Evolutionary conservation across 2,329 filamentous ascomycete genomes (phyloP), one percentile per base, ranked within the genome.

Genomic region (Nothophoma quercina): DNA sequence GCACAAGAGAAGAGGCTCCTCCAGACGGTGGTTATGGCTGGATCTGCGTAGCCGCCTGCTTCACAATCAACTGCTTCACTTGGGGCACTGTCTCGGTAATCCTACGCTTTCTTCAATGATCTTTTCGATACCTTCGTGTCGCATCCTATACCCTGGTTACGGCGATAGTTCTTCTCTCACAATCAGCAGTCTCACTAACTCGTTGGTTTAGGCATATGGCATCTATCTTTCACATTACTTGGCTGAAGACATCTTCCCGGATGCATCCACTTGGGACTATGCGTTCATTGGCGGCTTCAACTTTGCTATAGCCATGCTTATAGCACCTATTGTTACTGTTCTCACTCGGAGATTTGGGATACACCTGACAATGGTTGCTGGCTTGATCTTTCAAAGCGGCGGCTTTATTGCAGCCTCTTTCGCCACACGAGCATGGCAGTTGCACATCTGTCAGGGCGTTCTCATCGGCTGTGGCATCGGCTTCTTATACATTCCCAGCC

Each of bases 221-320:
- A 72, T 80, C 12, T 79, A 78, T 48, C 69, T 80, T 0, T 69
- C 73, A 5, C 71, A 78, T 43, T 80, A 77, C 50, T 64, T 79
- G 12, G 51, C 64, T 6, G 58, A 70, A 29, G 44, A 69, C 7
- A 64, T 64, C 7, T 78, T 76, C 41, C 64, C 69, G 0, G 62
- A 61, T 13, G 72, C 76, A 12, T 64, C 62, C 1, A 41, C 69
- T 0, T 62, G 76, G 33, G 70, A 77, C 48, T 78, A 73, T 56
- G 75, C 74, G 4, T 69, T 77, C 34, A 69, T 78, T 21, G 75
- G 76, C 5, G 74, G 75, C 13, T 60, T 78, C 21, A 70, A 71
- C 44, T 74, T 78, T 49, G 59, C 67, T 4, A 53, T 67, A 4
- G 61, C 69, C 13, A 67, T 78, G 62, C 56, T 77, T 0, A 50